phyloP scores from a whole-genome alignment of 169 alveolate species.

The Plasmodium malariae region DNA sequence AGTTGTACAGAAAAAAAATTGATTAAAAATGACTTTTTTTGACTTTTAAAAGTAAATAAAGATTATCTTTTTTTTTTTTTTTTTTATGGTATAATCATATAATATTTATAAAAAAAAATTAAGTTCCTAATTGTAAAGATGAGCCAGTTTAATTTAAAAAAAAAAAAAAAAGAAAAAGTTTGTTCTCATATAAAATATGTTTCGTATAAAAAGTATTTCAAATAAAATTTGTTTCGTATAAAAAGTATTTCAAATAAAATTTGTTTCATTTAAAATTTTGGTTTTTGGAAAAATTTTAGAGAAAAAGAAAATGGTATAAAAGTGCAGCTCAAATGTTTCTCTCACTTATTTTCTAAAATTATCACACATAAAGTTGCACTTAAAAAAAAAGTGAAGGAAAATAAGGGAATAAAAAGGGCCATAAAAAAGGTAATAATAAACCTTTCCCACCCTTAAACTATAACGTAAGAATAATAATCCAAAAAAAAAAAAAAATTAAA shows the following conservation, averaged over 20 bases:
- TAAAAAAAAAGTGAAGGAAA: not conserved
- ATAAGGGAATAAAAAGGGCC: too few relatives aligned
- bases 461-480: too few relatives aligned
- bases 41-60: too few relatives aligned
- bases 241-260: conserved; percentile 6
- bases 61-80: too few relatives aligned
- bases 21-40: too few relatives aligned
- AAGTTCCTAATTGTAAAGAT: conserved; percentile 1
- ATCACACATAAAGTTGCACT: not conserved
- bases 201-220: conserved; percentile 10
- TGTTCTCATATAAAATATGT: conserved; percentile 4
- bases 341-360: not conserved
- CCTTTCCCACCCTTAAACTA: too few relatives aligned
- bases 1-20: too few relatives aligned
- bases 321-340: not conserved
- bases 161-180: not conserved
- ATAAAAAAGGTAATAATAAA: too few relatives aligned
- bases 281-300: conserved; percentile 27
- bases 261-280: conserved; percentile 20
- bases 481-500: too few relatives aligned
- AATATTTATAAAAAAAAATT: not conserved
- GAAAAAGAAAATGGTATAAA: conserved; percentile 8
- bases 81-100: too few relatives aligned
- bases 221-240: conserved; percentile 1
- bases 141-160: not conserved